Conservation (phyloP, 257 asterid species). For the Osmanthus fragrans region DNA sequence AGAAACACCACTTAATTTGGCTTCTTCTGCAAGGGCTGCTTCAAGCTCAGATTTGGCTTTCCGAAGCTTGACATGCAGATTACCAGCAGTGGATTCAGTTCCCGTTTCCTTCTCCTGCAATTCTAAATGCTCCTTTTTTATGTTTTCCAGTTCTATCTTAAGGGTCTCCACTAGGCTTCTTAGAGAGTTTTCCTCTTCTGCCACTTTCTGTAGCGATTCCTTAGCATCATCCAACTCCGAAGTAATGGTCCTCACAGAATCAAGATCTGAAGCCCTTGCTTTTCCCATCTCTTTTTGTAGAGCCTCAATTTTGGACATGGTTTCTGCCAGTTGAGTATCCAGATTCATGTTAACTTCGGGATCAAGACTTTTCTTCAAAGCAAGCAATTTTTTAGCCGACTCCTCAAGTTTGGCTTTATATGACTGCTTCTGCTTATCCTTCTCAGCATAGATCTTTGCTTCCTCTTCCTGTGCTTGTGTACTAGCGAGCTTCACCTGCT, state of each 20-base stretch:
- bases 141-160: slow-evolving; percentile 56
- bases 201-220: slow-evolving; percentile 69
- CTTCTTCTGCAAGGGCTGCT: slow-evolving; percentile 69
- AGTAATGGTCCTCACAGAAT: slow-evolving; percentile 65
- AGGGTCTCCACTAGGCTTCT: slow-evolving; percentile 62
- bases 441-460: slow-evolving; percentile 44
- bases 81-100: slow-evolving; percentile 69
- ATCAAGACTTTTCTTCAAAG: too few species aligned
- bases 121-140: slow-evolving; percentile 63
- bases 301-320: background rate
- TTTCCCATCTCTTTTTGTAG: slow-evolving; percentile 45
- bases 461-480: slow-evolving; percentile 58
- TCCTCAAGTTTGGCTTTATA: slow-evolving; percentile 52
- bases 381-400: too few species aligned
- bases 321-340: too few species aligned
- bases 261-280: slow-evolving; percentile 55
- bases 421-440: slow-evolving; percentile 59
- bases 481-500: slow-evolving; percentile 56
- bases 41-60: slow-evolving; percentile 80
- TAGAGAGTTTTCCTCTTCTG: slow-evolving; percentile 66
- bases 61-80: slow-evolving; percentile 75
- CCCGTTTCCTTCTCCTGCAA: slow-evolving; percentile 68
- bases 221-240: slow-evolving; percentile 78
- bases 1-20: slow-evolving; percentile 63
- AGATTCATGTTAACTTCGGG: too few species aligned